These are phyloP conservation scores for Eucalyptus cloeziana DNA, from an alignment of 345 rosid genomes.

Conservation along the genomic window DNA sequence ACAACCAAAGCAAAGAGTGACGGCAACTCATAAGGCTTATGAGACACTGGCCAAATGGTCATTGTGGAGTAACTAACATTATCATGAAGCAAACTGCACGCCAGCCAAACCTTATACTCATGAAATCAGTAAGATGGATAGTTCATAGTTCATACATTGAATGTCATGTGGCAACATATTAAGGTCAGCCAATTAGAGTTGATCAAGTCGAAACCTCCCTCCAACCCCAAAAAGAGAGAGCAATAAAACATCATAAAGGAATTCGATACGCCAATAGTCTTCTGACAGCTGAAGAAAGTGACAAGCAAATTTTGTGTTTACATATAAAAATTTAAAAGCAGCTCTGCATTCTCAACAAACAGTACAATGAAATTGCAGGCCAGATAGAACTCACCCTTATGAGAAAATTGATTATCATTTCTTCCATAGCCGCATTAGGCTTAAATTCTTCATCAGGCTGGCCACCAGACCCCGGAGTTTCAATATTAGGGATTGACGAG, in stretches of 20 bases:
- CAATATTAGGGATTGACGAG: slow-evolving; percentile 76
- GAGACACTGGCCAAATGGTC: neutral
- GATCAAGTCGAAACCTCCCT: neutral
- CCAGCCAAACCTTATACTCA: neutral
- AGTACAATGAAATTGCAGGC: neutral
- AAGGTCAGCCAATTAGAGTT: neutral
- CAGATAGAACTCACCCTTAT: slow-evolving; percentile 64
- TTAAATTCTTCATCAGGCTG: slow-evolving; percentile 99
- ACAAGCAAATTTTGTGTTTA: neutral
- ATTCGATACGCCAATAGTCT: neutral
- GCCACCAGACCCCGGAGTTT: slow-evolving; percentile 92
- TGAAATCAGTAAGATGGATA: neutral
- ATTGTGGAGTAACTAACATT: neutral
- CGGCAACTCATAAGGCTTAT: neutral
- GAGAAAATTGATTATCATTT: slow-evolving; percentile 97
- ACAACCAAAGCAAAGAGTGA: neutral
- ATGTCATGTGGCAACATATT: neutral
- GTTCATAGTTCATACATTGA: neutral
- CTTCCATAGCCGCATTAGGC: slow-evolving; percentile 99
- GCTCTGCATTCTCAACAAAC: neutral
- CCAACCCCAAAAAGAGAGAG: neutral
- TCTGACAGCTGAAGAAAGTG: neutral
- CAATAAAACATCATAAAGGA: neutral
- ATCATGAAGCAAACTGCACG: neutral
- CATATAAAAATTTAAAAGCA: neutral